Conservation (phyloP, 805 yeast species). For the Jamesozyma piceae region DNA sequence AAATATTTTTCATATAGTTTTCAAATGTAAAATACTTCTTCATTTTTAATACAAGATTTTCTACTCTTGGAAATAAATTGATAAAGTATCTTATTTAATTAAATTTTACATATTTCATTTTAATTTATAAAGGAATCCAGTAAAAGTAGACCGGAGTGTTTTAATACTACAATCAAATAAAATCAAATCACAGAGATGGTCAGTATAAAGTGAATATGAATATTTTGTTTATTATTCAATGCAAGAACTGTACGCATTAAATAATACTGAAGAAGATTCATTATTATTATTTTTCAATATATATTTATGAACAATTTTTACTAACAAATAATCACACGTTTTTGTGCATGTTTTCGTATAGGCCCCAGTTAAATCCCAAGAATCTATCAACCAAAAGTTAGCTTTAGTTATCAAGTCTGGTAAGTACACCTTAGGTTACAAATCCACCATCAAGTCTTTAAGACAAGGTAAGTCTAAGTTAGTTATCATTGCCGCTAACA, state of each 20-base stretch:
- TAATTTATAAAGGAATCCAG: too few species aligned
- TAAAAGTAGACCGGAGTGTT: slow-evolving; percentile 88
- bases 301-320: too few species aligned
- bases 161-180: slow-evolving; percentile 15
- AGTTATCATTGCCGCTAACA: slow-evolving; percentile 96
- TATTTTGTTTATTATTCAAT: not conserved
- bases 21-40: too few species aligned
- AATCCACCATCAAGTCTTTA: slow-evolving; percentile 94
- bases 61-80: too few species aligned
- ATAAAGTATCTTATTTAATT: too few species aligned
- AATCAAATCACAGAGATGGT: slow-evolving; percentile 86
- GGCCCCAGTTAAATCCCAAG: slow-evolving; percentile 93
- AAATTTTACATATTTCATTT: too few species aligned
- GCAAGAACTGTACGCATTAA: not conserved
- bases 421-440: slow-evolving; percentile 99
- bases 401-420: slow-evolving; percentile 98
- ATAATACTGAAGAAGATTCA: not conserved
- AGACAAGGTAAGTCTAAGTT: slow-evolving; percentile 99
- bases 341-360: slow-evolving; percentile 20
- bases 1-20: too few species aligned
- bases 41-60: too few species aligned
- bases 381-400: slow-evolving; percentile 95
- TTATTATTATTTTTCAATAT: not conserved
- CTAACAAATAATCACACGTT: slow-evolving; percentile 36
- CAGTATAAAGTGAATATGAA: slow-evolving; percentile 41